These are phyloP conservation scores for Artemisia tridentata DNA, from an alignment of 129 eudicot genomes.

Conservation along the genomic window DNA sequence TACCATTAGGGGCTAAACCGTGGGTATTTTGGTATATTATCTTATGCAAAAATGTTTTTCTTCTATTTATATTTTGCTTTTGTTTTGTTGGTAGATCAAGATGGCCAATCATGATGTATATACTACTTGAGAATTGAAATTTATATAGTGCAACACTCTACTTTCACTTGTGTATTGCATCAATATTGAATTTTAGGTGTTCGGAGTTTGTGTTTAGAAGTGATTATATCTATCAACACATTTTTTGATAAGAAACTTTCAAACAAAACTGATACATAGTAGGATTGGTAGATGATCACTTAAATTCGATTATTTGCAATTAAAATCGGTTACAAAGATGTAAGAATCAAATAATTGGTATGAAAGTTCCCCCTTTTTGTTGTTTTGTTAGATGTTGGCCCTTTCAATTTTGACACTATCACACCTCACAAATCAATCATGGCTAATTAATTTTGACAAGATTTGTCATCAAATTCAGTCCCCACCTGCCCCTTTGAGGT, in stretches of 20 bases:
- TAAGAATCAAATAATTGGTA: too few species aligned
- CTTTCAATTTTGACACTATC: constrained; percentile 21
- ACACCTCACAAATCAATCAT: constrained; percentile 35
- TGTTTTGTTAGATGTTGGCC: constrained; percentile 20
- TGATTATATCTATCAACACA: too few species aligned
- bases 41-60: constrained; percentile 24
- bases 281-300: too few species aligned
- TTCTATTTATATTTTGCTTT: not conserved
- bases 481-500: constrained; percentile 34
- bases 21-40: constrained; percentile 80
- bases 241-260: too few species aligned
- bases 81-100: constrained; percentile 31
- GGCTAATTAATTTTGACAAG: constrained; percentile 34
- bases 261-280: too few species aligned
- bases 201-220: not conserved
- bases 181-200: constrained; percentile 7
- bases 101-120: constrained; percentile 49
- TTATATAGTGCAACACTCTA: constrained; percentile 19
- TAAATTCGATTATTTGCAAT: too few species aligned
- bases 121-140: constrained; percentile 35
- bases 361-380: not conserved
- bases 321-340: too few species aligned
- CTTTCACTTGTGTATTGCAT: constrained; percentile 6
- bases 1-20: constrained; percentile 61
- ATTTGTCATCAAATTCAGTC: constrained; percentile 33